phyloP scores from a whole-genome alignment of 768 basidiomycete species.

The Leccinum imitatum region DNA sequence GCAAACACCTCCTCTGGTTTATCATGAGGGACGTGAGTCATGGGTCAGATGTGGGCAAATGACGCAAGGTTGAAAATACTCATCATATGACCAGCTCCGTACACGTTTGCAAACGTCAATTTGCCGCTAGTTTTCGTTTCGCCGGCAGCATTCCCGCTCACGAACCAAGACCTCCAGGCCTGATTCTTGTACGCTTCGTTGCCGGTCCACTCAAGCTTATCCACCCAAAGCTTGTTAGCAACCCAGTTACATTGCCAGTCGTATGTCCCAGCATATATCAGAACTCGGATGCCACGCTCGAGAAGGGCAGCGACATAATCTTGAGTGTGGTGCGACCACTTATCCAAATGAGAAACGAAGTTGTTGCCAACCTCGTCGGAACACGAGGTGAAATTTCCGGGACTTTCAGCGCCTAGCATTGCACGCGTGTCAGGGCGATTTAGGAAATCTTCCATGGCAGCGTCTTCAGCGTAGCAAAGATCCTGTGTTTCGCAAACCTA shows the following conservation, averaged over 20 bases:
- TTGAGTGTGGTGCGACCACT: slow-evolving; percentile 54
- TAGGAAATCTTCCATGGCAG: slow-evolving; percentile 45
- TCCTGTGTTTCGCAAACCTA: slow-evolving; percentile 27
- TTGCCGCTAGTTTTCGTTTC: slow-evolving; percentile 53
- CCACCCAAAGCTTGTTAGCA: slow-evolving; percentile 62
- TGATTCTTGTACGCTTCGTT: slow-evolving; percentile 44
- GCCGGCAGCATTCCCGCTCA: slow-evolving; percentile 55
- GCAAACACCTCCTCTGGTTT: slow-evolving; percentile 62
- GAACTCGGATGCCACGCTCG: slow-evolving; percentile 50
- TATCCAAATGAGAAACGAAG: slow-evolving; percentile 63
- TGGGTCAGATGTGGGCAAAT: slow-evolving; percentile 17
- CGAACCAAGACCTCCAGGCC: slow-evolving; percentile 51
- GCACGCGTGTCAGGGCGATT: slow-evolving; percentile 43
- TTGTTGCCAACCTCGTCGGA: slow-evolving; percentile 45
- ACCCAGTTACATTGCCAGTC: slow-evolving; percentile 64
- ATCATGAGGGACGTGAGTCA: slow-evolving; percentile 59
- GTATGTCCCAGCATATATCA: slow-evolving; percentile 55
- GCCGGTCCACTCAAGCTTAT: slow-evolving; percentile 60
- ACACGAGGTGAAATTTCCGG: slow-evolving; percentile 58
- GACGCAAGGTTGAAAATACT: slow-evolving; percentile 18
- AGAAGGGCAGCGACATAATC: slow-evolving; percentile 56
- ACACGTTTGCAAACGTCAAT: slow-evolving; percentile 63
- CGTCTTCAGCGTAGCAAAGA: slow-evolving; percentile 41
- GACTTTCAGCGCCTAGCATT: slow-evolving; percentile 45
- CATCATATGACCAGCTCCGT: slow-evolving; percentile 78